A percentile compares a stretch with the other conserved stretches of the same genome.
Evolutionary conservation across 2,329 filamentous ascomycete genomes (phyloP).

Genomic region (Sporothrix sp.): DNA sequence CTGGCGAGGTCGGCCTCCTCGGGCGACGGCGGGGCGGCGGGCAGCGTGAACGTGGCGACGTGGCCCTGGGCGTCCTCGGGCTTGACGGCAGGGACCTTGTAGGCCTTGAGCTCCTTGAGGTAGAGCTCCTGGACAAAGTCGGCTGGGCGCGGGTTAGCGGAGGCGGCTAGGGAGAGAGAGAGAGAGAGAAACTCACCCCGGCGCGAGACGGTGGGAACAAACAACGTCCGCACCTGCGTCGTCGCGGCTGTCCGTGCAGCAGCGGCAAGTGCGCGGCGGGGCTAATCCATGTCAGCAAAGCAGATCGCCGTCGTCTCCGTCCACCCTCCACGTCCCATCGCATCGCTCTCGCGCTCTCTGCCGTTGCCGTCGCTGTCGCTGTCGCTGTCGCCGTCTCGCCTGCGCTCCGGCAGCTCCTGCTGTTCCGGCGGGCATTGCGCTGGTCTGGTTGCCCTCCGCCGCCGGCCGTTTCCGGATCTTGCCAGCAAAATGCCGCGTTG

Average conservation of each 20-base stretch:
- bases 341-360: too few species aligned
- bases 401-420: too few species aligned
- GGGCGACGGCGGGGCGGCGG: constrained; percentile 74
- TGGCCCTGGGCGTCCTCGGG: constrained; percentile 79
- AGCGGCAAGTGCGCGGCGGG: constrained; percentile 39
- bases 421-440: too few species aligned
- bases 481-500: too few species aligned
- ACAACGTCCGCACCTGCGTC: constrained; percentile 34
- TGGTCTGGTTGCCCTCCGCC: too few species aligned
- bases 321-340: too few species aligned
- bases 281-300: constrained; percentile 25
- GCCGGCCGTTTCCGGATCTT: too few species aligned
- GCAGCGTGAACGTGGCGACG: constrained; percentile 76
- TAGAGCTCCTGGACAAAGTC: constrained; percentile 98
- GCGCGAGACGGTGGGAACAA: constrained; percentile 50
- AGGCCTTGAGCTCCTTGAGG: constrained; percentile 88
- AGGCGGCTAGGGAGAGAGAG: not conserved
- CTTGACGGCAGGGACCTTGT: constrained; percentile 81
- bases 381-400: too few species aligned
- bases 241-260: constrained; percentile 30
- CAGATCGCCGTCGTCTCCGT: not conserved
- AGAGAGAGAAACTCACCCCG: constrained; percentile 41
- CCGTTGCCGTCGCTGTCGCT: too few species aligned
- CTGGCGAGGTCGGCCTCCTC: constrained; percentile 89
- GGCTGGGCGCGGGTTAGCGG: constrained; percentile 44